Evolutionary conservation across 2,329 filamentous ascomycete genomes (phyloP).

Genomic region (Ceratocystis cacaofunesta): DNA sequence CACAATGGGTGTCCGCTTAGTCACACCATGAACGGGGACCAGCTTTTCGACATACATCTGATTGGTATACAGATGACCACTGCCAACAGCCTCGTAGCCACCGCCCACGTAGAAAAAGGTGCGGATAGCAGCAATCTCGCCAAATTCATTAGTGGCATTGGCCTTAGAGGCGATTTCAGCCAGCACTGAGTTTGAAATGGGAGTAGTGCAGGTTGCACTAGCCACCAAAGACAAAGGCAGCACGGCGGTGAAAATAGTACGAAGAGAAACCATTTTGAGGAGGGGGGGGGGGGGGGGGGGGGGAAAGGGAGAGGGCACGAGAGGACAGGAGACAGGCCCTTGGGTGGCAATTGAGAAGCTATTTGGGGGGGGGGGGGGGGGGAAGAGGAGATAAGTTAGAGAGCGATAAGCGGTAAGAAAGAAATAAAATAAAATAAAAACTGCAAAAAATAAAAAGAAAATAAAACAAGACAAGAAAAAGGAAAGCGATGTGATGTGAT

Average conservation of each 20-base stretch:
- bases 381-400: neutral
- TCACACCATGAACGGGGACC: conserved; percentile 22
- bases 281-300: neutral
- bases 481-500: neutral
- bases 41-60: conserved; percentile 42
- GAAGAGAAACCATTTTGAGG: conserved; percentile 9
- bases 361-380: neutral
- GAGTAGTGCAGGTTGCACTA: conserved; percentile 9
- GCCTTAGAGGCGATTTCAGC: conserved; percentile 6
- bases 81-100: conserved; percentile 23
- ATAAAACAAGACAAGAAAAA: no score
- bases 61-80: conserved; percentile 17
- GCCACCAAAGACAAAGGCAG: conserved; percentile 8
- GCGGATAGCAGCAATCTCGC: conserved; percentile 20
- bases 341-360: no score
- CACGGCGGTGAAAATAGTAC: conserved; percentile 1
- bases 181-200: conserved; percentile 7
- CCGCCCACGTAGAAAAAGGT: conserved; percentile 28
- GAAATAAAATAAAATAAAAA: neutral
- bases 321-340: no score
- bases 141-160: conserved; percentile 15
- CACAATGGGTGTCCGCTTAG: conserved; percentile 25
- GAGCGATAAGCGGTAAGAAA: neutral
- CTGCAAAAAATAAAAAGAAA: neutral
- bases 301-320: no score